Evolutionary conservation across 2,329 filamentous ascomycete species (phyloP), one percentile per base, ranked within the genome.

Genomic region (Xylariomycetidae sp.): DNA sequence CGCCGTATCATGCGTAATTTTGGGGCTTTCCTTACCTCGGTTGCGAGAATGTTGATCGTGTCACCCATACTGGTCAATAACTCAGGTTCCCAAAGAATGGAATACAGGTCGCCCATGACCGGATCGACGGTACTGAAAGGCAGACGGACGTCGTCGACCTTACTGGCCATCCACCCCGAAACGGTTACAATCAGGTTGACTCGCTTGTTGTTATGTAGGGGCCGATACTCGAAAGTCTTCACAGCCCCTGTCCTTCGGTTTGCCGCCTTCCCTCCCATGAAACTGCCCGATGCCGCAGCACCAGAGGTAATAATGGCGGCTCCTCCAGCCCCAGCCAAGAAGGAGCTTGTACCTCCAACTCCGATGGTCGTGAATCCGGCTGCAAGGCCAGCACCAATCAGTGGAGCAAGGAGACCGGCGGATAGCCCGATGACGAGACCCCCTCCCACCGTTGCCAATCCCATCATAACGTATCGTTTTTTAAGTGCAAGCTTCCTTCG

Each of bases 61-160:
- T 92, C 87, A 75, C 92, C 92, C 82, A 96, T 98, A 61, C 88
- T 95, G 49, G 80, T 83, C 55, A 98, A 74, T 89, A 98, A 94
- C 56, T 98, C 92, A 3, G 92, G 94, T 60, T 98, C 92, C 89
- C 92, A 98, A 38, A 94, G 70, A 9, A 98, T 82, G 1, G 90
- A 96, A 64, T 98, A 98, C 12, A 98, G 81, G 56, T 98, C 92
- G 10, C 92, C 92, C 92, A 98, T 98, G 43, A 97, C 78, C 1
- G 94, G 88, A 58, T 98, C 89, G 6, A 98, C 84, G 0, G 94
- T 98, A 65, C 88, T 96, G 62, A 85, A 98, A 6, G 92, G 92
- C 52, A 98, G 64, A 40, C 92, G 85, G 31, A 98, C 89, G 58
- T 98, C 92, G 63, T 98, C 92, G 33, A 94, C 82, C 56, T 94